A percentile compares a stretch with the other conserved stretches of the same genome.
Conservation (phyloP, 2,329 filamentous ascomycete species). For the Penicillium sp. region DNA sequence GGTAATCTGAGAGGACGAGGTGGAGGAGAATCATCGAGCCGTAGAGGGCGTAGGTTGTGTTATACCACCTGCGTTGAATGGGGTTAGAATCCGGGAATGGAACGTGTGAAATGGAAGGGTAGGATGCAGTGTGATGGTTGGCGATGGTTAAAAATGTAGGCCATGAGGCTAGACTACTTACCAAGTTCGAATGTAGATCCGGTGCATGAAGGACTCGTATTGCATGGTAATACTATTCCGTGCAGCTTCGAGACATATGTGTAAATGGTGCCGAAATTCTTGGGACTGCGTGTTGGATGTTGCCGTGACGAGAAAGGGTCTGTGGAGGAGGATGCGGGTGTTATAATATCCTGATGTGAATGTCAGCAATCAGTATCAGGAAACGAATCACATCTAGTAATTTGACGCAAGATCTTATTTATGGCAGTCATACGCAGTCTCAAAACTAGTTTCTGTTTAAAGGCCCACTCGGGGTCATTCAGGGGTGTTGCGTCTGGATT, state of each 20-base stretch:
- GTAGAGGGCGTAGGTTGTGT: not conserved
- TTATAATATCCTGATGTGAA: not conserved
- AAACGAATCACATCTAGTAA: not conserved
- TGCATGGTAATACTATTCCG: not conserved
- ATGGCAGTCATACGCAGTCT: not conserved
- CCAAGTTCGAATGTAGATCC: not conserved
- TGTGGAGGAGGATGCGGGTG: not conserved
- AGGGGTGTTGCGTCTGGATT: not conserved
- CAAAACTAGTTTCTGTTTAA: not conserved
- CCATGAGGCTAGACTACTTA: not conserved
- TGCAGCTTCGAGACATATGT: not conserved
- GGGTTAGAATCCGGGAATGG: not conserved
- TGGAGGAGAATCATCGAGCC: not conserved
- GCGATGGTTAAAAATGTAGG: not conserved
- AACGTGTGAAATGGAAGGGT: too few species aligned
- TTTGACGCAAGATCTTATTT: not conserved
- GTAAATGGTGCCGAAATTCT: not conserved
- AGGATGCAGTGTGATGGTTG: not conserved
- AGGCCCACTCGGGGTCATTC: not conserved
- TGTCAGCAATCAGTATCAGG: not conserved
- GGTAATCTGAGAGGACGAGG: not conserved
- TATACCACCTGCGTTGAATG: not conserved
- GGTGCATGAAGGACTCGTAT: not conserved
- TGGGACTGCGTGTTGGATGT: not conserved
- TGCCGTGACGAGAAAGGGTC: not conserved